Percentiles rank a stretch among this genome's conserved stretches.
Conservation (phyloP, 2,329 filamentous ascomycete species). For the Pseudocercospora crystallina region DNA sequence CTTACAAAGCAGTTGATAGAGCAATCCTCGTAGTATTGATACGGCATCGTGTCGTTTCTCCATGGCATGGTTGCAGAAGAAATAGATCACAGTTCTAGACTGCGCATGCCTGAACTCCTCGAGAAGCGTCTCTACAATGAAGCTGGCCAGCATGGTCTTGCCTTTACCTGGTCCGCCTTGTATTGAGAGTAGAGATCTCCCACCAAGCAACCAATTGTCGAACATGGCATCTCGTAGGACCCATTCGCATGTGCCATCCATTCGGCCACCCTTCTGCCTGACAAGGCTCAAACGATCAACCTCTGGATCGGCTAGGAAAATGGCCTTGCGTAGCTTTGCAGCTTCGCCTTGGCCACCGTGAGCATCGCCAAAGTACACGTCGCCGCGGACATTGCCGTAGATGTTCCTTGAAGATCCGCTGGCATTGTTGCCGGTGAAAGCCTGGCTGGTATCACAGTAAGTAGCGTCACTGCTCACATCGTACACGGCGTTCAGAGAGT, state of each 20-base stretch:
- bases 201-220: background rate
- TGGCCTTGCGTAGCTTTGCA: no score
- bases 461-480: no score
- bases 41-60: background rate
- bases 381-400: no score
- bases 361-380: no score
- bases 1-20: background rate
- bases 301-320: background rate
- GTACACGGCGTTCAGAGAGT: no score
- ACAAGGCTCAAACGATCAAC: background rate
- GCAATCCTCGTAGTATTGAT: background rate
- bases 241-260: slow-evolving; percentile 1
- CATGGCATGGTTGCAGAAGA: background rate
- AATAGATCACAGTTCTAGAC: background rate
- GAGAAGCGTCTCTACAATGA: background rate
- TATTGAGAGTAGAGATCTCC: background rate
- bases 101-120: background rate
- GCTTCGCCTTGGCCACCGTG: no score
- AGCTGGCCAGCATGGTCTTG: background rate
- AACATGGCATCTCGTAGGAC: background rate
- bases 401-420: no score
- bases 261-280: background rate
- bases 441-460: no score
- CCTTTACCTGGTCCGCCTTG: background rate
- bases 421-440: no score